phyloP scores from a whole-genome alignment of 495 filamentous ascomycete genomes.

The Trichoderma erinaceum region DNA sequence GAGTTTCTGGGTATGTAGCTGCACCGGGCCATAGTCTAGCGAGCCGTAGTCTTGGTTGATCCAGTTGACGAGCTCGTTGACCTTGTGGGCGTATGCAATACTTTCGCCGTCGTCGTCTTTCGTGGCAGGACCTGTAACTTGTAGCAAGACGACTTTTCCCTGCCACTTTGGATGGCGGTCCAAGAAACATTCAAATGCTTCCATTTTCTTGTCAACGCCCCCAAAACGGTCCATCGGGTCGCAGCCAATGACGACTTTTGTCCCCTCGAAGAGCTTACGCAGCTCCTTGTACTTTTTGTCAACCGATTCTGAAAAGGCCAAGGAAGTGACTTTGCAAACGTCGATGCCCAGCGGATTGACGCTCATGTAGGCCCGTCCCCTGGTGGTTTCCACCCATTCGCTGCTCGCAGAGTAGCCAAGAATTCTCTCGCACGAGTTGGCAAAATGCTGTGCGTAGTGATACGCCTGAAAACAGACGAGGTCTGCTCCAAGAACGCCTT shows the following conservation, averaged over 20 bases:
- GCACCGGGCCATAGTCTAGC: constrained; percentile 75
- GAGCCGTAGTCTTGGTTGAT: constrained; percentile 88
- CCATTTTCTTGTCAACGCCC: constrained; percentile 85
- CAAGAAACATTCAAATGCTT: constrained; percentile 85
- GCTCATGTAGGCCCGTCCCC: too few relatives aligned
- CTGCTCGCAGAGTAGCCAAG: too few relatives aligned
- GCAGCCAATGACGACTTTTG: constrained; percentile 87
- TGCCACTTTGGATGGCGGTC: constrained; percentile 81
- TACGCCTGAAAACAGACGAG: too few relatives aligned
- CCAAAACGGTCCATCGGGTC: constrained; percentile 84
- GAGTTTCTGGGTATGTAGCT: constrained; percentile 87
- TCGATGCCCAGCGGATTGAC: too few relatives aligned
- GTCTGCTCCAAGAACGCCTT: constrained; percentile 63
- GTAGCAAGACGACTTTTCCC: constrained; percentile 83
- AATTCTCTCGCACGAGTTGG: too few relatives aligned
- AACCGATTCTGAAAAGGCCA: constrained; percentile 28
- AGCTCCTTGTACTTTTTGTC: constrained; percentile 64
- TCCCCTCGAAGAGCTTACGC: constrained; percentile 65
- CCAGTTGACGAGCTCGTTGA: constrained; percentile 76
- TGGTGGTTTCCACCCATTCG: too few relatives aligned
- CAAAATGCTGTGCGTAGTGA: too few relatives aligned
- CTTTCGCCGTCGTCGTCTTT: constrained; percentile 67
- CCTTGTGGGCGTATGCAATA: constrained; percentile 71
- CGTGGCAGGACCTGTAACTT: constrained; percentile 83
- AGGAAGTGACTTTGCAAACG: too few relatives aligned